Percentiles rank a stretch among this genome's conserved stretches.
These are phyloP conservation scores for Ramularia endophylla DNA, from an alignment of 2,329 filamentous ascomycete genomes.

Conservation along the genomic window DNA sequence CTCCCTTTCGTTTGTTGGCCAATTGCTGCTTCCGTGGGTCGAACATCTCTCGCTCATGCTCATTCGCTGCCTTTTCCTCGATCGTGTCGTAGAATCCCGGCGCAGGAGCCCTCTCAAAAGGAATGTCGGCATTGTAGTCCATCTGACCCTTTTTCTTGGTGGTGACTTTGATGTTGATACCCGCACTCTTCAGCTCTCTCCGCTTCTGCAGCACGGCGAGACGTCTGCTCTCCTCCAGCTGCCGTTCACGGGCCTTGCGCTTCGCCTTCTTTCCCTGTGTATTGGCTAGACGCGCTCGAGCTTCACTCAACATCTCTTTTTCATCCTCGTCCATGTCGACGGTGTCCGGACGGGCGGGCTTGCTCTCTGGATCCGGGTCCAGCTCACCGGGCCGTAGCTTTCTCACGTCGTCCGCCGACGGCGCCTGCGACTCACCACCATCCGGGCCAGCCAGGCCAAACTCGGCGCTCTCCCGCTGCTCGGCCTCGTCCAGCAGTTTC, in stretches of 20 bases:
- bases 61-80: slow-evolving; percentile 75
- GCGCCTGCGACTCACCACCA: slow-evolving; percentile 79
- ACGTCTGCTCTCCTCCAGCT: slow-evolving; percentile 88
- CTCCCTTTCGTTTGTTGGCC: slow-evolving; percentile 87
- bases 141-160: slow-evolving; percentile 93
- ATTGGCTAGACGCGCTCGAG: slow-evolving; percentile 90
- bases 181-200: slow-evolving; percentile 91
- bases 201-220: slow-evolving; percentile 90
- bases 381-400: slow-evolving; percentile 78
- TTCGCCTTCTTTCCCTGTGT: slow-evolving; percentile 99
- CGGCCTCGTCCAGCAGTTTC: slow-evolving; percentile 91
- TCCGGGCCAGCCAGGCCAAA: slow-evolving; percentile 79
- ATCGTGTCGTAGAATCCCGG: slow-evolving; percentile 88
- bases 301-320: slow-evolving; percentile 99
- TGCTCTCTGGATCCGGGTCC: slow-evolving; percentile 95
- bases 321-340: slow-evolving; percentile 98
- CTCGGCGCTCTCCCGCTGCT: slow-evolving; percentile 75
- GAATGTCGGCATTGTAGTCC: slow-evolving; percentile 99
- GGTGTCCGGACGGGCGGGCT: slow-evolving; percentile 90
- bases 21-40: slow-evolving; percentile 91
- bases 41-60: slow-evolving; percentile 75
- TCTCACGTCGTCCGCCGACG: slow-evolving; percentile 87
- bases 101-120: slow-evolving; percentile 87
- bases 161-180: slow-evolving; percentile 95
- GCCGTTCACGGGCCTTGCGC: slow-evolving; percentile 89